Conservation (phyloP, 2,329 filamentous ascomycete species). For the Intubia oerlemansii region DNA sequence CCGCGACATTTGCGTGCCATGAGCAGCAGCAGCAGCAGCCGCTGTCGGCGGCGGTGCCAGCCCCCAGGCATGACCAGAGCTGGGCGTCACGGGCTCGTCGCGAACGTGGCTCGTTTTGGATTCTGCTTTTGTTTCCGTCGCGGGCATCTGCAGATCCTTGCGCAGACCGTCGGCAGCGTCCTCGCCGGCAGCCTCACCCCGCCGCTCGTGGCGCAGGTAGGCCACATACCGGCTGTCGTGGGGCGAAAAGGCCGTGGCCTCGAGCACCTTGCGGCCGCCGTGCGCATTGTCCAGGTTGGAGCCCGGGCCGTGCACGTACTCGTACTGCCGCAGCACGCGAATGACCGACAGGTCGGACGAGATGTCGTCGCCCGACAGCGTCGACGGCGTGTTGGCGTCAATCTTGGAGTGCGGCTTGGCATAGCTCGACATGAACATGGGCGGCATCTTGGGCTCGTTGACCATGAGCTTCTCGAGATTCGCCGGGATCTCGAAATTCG, state of each 20-base stretch:
- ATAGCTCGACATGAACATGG: constrained; percentile 33
- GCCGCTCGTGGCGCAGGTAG: constrained; percentile 22
- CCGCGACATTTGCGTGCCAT: too few relatives aligned
- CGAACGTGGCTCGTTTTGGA: too few relatives aligned
- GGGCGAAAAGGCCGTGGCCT: constrained; percentile 28
- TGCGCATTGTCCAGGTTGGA: constrained; percentile 32
- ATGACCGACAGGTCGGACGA: constrained; percentile 35
- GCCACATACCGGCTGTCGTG: constrained; percentile 25
- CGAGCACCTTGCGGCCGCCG: constrained; percentile 32
- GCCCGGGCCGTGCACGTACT: constrained; percentile 28
- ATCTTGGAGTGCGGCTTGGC: constrained; percentile 33
- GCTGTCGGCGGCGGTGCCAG: too few relatives aligned
- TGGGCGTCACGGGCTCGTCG: too few relatives aligned
- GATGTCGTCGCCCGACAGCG: constrained; percentile 28
- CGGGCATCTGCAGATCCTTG: too few relatives aligned
- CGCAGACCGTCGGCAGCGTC: too few relatives aligned
- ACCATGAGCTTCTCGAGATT: constrained; percentile 35
- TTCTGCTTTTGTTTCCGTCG: too few relatives aligned
- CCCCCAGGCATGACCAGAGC: too few relatives aligned
- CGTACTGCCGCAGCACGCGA: constrained; percentile 34
- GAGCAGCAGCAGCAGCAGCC: too few relatives aligned
- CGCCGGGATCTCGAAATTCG: constrained; percentile 34
- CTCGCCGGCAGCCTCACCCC: too few relatives aligned
- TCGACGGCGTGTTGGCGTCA: constrained; percentile 33
- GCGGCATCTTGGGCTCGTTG: constrained; percentile 36